Conservation (phyloP, 495 filamentous ascomycete genomes). For the Neurospora intermedia region DNA sequence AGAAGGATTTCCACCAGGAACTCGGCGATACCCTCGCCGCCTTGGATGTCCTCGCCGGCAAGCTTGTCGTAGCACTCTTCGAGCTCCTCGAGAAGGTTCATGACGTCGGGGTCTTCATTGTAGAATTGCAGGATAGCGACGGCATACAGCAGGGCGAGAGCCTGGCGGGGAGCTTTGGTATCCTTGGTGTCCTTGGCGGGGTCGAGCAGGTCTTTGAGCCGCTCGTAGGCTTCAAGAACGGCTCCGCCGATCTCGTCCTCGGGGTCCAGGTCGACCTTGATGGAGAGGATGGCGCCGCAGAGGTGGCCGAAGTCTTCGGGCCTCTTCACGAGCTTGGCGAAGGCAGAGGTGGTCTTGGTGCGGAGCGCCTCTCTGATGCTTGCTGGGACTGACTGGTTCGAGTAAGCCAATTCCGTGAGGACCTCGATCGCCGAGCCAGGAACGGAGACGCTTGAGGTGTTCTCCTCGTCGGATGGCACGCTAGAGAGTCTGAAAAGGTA, state of each 20-base stretch:
- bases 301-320: constrained; percentile 42
- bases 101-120: constrained; percentile 74
- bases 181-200: constrained; percentile 34
- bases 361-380: constrained; percentile 60
- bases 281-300: constrained; percentile 35
- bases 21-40: constrained; percentile 51
- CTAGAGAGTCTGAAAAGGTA: constrained; percentile 38
- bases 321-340: constrained; percentile 60
- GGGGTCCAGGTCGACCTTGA: constrained; percentile 43
- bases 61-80: constrained; percentile 47
- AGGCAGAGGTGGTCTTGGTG: constrained; percentile 47
- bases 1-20: constrained; percentile 80
- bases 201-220: constrained; percentile 58
- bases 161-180: constrained; percentile 34
- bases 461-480: constrained; percentile 11
- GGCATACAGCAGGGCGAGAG: constrained; percentile 75
- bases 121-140: constrained; percentile 81
- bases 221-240: constrained; percentile 51
- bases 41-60: constrained; percentile 10
- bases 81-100: constrained; percentile 27
- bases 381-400: constrained; percentile 41
- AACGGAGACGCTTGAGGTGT: constrained; percentile 21
- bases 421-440: constrained; percentile 29
- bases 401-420: constrained; percentile 39
- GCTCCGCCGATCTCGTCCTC: constrained; percentile 48